These are phyloP conservation scores for Drechslerella coelobrocha DNA, from an alignment of 2,329 filamentous ascomycete genomes.

Conservation along the genomic window DNA sequence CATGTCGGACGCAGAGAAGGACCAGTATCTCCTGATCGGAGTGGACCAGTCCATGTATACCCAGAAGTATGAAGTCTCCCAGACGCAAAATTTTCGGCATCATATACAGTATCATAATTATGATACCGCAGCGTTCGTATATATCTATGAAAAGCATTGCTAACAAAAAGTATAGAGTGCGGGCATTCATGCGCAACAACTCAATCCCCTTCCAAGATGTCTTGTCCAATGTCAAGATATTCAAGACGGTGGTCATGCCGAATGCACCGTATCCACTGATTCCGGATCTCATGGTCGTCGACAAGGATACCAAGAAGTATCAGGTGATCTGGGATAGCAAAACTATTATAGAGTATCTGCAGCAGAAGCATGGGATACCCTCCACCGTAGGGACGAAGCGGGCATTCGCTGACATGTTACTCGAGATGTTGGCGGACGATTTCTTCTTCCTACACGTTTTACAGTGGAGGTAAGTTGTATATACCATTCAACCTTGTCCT, in stretches of 20 bases:
- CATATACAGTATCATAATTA: background rate
- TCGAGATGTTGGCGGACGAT: constrained; percentile 42
- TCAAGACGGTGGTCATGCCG: constrained; percentile 30
- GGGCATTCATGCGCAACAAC: constrained; percentile 39
- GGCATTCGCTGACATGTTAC: constrained; percentile 30
- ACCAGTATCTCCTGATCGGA: constrained; percentile 45
- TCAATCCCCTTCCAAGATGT: constrained; percentile 43
- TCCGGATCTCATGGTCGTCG: constrained; percentile 35
- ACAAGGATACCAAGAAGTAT: constrained; percentile 30
- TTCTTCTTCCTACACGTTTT: constrained; percentile 37
- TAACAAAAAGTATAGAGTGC: constrained; percentile 24
- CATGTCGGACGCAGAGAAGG: constrained; percentile 9
- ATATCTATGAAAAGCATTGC: background rate
- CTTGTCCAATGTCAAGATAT: constrained; percentile 24
- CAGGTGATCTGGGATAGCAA: constrained; percentile 34
- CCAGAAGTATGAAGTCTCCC: constrained; percentile 22
- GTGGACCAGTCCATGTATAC: constrained; percentile 45
- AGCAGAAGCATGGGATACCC: constrained; percentile 22
- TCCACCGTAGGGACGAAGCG: constrained; percentile 16
- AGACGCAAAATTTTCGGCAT: background rate
- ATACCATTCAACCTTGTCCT: background rate
- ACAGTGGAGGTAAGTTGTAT: constrained; percentile 28
- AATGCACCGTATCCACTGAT: constrained; percentile 42
- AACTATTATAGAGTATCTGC: constrained; percentile 30
- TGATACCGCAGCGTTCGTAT: background rate